Evolutionary conservation across 2,329 filamentous ascomycete genomes (phyloP).

Genomic region (Ramichloridium luteum): DNA sequence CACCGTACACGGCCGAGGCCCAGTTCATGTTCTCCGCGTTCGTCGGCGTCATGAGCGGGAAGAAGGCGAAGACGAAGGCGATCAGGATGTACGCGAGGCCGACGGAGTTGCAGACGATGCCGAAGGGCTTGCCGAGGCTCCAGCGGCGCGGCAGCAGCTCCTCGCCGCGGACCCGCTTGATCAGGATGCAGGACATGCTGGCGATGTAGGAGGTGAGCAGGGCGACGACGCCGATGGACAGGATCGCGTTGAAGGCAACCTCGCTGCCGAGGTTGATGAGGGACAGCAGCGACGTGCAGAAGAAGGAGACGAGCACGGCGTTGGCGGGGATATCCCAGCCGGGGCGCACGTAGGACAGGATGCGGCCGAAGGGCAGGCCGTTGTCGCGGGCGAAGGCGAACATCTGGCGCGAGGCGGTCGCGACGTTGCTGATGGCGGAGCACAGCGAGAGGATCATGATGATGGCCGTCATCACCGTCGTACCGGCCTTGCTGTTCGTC

Average conservation of each 20-base stretch:
- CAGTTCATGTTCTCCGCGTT: constrained; percentile 18
- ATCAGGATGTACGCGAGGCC: constrained; percentile 13
- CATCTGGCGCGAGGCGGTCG: constrained; percentile 31
- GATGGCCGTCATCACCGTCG: constrained; percentile 23
- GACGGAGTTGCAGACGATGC: constrained; percentile 15
- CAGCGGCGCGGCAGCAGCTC: constrained; percentile 16
- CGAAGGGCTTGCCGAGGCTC: constrained; percentile 14
- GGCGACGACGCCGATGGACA: constrained; percentile 26
- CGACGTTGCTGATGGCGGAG: constrained; percentile 27
- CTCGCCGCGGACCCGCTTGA: constrained; percentile 17
- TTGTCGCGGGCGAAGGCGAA: constrained; percentile 34
- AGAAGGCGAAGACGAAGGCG: constrained; percentile 17
- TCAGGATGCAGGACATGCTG: constrained; percentile 17
- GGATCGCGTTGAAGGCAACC: constrained; percentile 32
- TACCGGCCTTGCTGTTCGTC: constrained; percentile 24
- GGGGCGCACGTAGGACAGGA: constrained; percentile 15
- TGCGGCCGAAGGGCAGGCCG: constrained; percentile 28
- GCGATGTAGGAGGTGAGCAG: constrained; percentile 20
- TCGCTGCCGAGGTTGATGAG: constrained; percentile 25
- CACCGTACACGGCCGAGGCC: constrained; percentile 13
- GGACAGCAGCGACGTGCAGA: constrained; percentile 14
- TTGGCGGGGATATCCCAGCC: constrained; percentile 19
- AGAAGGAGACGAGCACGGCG: constrained; percentile 16
- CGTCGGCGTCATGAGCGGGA: constrained; percentile 15
- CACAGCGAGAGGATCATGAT: constrained; percentile 29